Percentiles rank a stretch among this genome's conserved stretches.
These are phyloP conservation scores for Colletotrichum endophyticum DNA, from an alignment of 2,329 filamentous ascomycete species.

Conservation along the genomic window DNA sequence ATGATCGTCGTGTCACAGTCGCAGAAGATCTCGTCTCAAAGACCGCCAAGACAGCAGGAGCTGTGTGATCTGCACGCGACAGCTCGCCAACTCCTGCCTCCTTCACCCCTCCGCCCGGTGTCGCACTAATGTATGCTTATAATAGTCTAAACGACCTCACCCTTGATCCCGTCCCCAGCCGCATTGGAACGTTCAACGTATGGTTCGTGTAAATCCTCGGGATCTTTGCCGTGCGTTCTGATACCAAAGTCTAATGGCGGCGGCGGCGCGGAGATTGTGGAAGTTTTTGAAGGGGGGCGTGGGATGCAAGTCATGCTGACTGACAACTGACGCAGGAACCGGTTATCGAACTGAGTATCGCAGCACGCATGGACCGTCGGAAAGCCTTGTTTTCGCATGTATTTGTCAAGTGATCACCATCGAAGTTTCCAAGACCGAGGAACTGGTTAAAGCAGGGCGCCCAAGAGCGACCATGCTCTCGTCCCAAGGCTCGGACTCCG, in stretches of 20 bases:
- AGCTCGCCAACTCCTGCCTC: constrained; percentile 9
- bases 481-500: background rate
- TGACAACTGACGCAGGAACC: background rate
- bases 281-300: background rate
- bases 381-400: background rate
- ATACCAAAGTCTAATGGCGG: background rate
- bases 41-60: background rate
- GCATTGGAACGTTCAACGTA: background rate
- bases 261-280: background rate
- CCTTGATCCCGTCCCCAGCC: background rate
- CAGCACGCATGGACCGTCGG: background rate
- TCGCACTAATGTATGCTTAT: background rate
- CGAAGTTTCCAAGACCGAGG: background rate
- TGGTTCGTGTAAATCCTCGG: background rate
- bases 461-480: background rate
- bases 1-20: constrained; percentile 2
- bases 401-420: background rate
- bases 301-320: background rate
- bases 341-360: background rate
- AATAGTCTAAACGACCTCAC: background rate
- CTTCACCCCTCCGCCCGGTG: background rate
- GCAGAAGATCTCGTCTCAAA: constrained; percentile 10
- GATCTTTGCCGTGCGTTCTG: background rate
- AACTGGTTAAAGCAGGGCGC: background rate
- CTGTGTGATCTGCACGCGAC: constrained; percentile 3